phyloP scores from a whole-genome alignment of 2,329 filamentous ascomycete genomes.

The Chaetomium globosum region DNA sequence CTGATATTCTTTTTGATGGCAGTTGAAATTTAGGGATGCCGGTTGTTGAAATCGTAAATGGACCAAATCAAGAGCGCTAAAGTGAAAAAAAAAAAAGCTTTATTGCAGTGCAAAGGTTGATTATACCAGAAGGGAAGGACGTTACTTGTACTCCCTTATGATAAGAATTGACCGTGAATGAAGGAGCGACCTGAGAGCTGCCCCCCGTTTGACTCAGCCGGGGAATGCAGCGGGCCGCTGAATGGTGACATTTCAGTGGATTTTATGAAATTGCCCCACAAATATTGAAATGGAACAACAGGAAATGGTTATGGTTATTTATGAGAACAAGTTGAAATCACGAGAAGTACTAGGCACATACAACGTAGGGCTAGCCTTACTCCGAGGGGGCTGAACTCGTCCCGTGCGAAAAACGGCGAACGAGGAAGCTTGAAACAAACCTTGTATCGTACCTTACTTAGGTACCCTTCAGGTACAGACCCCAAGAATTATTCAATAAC shows the following conservation, averaged over 20 bases:
- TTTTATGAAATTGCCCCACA: background rate
- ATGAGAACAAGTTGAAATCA: background rate
- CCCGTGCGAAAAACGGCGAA: too few species aligned
- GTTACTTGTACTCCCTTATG: background rate
- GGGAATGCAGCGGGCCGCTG: constrained; percentile 11
- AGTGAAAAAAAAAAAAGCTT: background rate
- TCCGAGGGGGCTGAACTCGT: too few species aligned
- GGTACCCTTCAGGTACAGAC: background rate
- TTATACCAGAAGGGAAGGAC: background rate
- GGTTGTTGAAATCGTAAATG: background rate
- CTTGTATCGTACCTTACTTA: background rate
- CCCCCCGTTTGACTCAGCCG: constrained; percentile 30
- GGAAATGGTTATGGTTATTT: background rate
- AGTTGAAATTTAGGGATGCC: background rate
- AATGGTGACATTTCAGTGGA: background rate
- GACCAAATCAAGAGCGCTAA: background rate
- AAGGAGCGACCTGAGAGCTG: background rate
- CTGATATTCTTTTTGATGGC: background rate
- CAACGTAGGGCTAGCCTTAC: background rate
- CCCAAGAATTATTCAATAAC: background rate
- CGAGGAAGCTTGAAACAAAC: background rate
- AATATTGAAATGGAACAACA: background rate
- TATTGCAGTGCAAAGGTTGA: background rate
- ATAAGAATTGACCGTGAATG: background rate
- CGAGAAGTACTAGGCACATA: background rate